Evolutionary conservation across 139 green algal species (phyloP).

Genomic region (Penium margaritaceum): DNA sequence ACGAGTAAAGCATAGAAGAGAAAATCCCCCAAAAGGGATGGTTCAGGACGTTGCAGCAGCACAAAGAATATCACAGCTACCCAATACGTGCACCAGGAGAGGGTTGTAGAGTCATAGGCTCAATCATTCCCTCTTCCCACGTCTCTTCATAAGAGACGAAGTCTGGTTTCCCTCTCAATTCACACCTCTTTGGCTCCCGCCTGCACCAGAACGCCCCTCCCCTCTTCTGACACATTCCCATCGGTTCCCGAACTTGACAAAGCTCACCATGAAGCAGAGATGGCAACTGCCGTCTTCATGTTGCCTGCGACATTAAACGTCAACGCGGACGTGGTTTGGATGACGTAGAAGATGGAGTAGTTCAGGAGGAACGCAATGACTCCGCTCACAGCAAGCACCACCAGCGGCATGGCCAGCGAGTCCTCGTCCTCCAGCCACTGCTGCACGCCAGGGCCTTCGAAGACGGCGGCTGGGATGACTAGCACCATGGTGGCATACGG

Average conservation of each 20-base stretch:
- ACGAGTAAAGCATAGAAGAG: slow-evolving; percentile 3
- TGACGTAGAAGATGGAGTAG: slow-evolving; percentile 28
- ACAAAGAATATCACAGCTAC: background rate
- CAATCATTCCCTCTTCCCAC: background rate
- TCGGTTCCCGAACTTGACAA: no score
- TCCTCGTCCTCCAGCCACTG: background rate
- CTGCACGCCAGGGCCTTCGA: slow-evolving; percentile 3
- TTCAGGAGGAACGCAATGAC: slow-evolving; percentile 34
- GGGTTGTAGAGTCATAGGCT: background rate
- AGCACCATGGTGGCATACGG: slow-evolving; percentile 5
- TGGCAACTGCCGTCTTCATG: slow-evolving; percentile 41
- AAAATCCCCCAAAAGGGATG: background rate
- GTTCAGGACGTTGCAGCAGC: background rate
- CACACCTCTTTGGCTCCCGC: background rate
- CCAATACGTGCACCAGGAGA: background rate
- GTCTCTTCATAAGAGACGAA: background rate
- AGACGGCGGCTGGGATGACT: slow-evolving; percentile 8
- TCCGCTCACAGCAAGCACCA: slow-evolving; percentile 7
- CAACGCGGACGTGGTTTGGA: slow-evolving; percentile 30
- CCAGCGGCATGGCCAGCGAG: background rate
- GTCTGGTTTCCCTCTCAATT: background rate
- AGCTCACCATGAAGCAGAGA: slow-evolving; percentile 24
- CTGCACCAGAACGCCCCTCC: no score
- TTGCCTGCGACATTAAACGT: slow-evolving; percentile 46
- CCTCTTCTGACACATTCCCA: no score